Evolutionary conservation across 2,329 filamentous ascomycete species (phyloP), one percentile per base, ranked within the genome.

Genomic region (Amauroascus niger): DNA sequence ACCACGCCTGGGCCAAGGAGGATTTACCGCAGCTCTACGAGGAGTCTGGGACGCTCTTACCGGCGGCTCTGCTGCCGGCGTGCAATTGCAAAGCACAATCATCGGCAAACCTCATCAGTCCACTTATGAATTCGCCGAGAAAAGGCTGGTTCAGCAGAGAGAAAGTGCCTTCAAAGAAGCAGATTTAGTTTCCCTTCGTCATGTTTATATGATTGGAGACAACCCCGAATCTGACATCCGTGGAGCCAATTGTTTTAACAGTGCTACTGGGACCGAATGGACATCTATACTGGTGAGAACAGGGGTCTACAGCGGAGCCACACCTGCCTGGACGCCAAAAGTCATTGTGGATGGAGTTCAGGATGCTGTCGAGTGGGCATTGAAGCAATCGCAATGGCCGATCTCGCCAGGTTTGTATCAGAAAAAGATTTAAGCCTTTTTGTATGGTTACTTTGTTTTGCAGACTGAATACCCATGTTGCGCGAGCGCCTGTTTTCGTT

Each of bases 121-220:
- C 33, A 95, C 91, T 1, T 97, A 95, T 68, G 78, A 80, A 60
- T 97, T 87, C 64, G 91, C 91, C 0, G 87, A 96, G 71, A 76
- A 80, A 49, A 78, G 87, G 49, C 74, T 97, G 49, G 71, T 80
- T 51, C 71, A 71, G 55, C 82, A 87, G 65, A 75, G 85, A 18
- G 69, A 74, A 20, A 65, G 69, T 14, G 56, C 80, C 22, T 72
- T 82, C 47, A 63, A 68, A 14, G 59, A 58, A 56, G 58, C 64
- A 24, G 59, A 62, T 28, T 54, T 69, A 2, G 67, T 63, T 18
- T 76, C 78, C n/a, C 69, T 95, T 53, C 76, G 77, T 62, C 79
- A 78, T 41, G 89, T 97, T 9, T 97, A 95, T 70, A 97, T 97
- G 91, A 80, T 97, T 40, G 93, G 93, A 5, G 87, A 91, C 64